Conservation (phyloP, 108 stramenopile genomes). For the Nitzschia sp. region DNA sequence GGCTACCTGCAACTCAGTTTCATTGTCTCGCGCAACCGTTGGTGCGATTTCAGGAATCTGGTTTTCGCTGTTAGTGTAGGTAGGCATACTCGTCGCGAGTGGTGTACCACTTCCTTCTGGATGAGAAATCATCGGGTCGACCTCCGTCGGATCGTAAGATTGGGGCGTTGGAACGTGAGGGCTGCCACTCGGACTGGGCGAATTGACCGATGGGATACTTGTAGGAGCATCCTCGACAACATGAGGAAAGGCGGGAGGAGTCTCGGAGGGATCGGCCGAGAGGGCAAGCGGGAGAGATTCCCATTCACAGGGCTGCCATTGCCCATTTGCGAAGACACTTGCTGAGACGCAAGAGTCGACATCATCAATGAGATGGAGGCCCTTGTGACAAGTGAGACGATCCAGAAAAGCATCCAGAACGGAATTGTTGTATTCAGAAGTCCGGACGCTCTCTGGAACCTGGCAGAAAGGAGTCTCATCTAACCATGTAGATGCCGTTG, state of each 20-base stretch:
- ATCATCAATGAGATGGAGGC: neutral
- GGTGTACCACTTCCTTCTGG: too few species aligned
- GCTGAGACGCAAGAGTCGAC: neutral
- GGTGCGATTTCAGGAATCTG: neutral
- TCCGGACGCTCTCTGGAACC: neutral
- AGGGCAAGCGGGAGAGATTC: neutral
- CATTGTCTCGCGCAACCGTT: neutral
- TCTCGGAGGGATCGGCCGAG: neutral
- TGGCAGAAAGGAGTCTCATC: slow-evolving; percentile 15
- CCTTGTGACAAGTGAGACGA: neutral
- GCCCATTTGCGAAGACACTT: neutral
- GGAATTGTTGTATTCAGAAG: neutral
- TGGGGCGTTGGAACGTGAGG: neutral
- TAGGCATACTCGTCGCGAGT: too few species aligned
- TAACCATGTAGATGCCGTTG: neutral
- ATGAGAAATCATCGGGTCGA: too few species aligned
- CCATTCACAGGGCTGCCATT: slow-evolving; percentile 2
- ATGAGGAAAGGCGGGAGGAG: too few species aligned
- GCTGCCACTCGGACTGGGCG: neutral
- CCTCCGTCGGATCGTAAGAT: too few species aligned
- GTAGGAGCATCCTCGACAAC: neutral
- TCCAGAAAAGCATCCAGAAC: neutral
- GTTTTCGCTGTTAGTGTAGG: neutral
- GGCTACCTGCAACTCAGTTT: too few species aligned
- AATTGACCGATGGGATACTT: neutral